A percentile compares a stretch with the other conserved stretches of the same genome.
Evolutionary conservation across 192 early-diverging fungal species (phyloP).

Genomic region (Linnemannia elongata): DNA sequence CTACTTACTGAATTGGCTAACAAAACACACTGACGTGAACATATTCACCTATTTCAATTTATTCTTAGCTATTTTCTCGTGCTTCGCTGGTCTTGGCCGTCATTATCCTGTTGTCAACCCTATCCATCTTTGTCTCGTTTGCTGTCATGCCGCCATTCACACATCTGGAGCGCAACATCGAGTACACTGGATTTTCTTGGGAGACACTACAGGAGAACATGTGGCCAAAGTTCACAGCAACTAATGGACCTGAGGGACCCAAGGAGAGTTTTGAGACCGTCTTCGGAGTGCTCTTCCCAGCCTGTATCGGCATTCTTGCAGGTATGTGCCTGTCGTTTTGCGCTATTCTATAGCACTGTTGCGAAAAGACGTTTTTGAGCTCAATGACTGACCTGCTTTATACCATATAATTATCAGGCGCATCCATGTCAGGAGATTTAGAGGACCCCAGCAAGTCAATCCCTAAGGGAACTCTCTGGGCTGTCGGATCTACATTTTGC

Average conservation of each 20-base stretch:
- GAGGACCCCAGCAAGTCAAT: conserved; percentile 77
- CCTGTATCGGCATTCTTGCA: conserved; percentile 78
- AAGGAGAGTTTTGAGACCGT: conserved; percentile 65
- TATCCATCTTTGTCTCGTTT: conserved; percentile 72
- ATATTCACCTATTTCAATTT: neutral
- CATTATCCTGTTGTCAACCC: conserved; percentile 68
- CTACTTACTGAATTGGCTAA: neutral
- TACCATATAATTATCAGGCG: conserved; percentile 52
- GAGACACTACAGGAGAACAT: conserved; percentile 72
- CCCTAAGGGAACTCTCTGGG: conserved; percentile 75
- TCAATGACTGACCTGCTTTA: neutral
- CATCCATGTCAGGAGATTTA: conserved; percentile 78
- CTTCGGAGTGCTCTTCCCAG: conserved; percentile 77
- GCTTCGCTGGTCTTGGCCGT: conserved; percentile 68
- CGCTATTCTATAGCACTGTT: neutral
- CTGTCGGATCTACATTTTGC: conserved; percentile 67
- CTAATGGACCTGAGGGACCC: conserved; percentile 58
- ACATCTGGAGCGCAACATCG: conserved; percentile 63
- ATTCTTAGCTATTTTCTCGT: conserved; percentile 64
- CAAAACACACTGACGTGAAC: neutral
- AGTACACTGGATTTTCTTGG: conserved; percentile 72
- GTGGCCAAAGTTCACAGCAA: conserved; percentile 69
- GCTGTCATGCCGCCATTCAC: conserved; percentile 66
- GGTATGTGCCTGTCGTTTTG: conserved; percentile 17
- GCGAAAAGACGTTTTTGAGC: neutral